Evolutionary conservation across 2,329 filamentous ascomycete genomes (phyloP).

Genomic region (Macroventuria anomochaeta): DNA sequence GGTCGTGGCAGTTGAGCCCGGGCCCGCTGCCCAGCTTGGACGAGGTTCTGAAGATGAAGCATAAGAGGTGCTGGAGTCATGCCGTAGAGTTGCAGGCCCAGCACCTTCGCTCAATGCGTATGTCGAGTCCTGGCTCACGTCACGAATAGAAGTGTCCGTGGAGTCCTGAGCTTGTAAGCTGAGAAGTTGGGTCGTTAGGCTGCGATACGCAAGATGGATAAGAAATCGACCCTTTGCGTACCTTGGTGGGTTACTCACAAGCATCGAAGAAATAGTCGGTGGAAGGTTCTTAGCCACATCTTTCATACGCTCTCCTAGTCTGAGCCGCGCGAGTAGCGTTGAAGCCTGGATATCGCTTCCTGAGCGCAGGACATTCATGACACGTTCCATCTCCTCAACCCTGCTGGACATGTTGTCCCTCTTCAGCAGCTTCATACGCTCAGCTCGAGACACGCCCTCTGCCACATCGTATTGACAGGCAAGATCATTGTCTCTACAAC

Average conservation of each 20-base stretch:
- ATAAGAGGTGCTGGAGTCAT: conserved; percentile 17
- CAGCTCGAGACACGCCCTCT: conserved; percentile 33
- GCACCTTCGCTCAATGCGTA: conserved; percentile 11
- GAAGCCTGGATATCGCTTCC: conserved; percentile 31
- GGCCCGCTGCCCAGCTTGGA: conserved; percentile 9
- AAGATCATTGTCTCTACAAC: conserved; percentile 28
- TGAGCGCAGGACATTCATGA: conserved; percentile 27
- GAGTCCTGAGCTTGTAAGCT: conserved; percentile 31
- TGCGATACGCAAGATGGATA: conserved; percentile 10
- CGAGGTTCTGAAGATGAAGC: conserved; percentile 18
- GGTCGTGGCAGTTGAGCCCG: conserved; percentile 7
- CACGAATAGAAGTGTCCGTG: conserved; percentile 20
- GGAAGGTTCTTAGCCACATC: conserved; percentile 30
- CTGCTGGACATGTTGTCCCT: conserved; percentile 26
- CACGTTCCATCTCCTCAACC: conserved; percentile 31
- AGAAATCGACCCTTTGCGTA: conserved; percentile 17
- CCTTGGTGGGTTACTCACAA: conserved; percentile 24
- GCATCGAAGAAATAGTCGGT: conserved; percentile 10
- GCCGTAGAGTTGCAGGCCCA: conserved; percentile 5
- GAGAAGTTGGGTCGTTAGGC: conserved; percentile 18
- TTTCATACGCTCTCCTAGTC: conserved; percentile 30
- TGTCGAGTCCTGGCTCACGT: conserved; percentile 23
- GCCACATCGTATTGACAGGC: conserved; percentile 34
- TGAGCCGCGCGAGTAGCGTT: conserved; percentile 25
- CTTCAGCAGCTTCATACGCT: conserved; percentile 35